These are phyloP conservation scores for Endocarpon pusillum DNA, from an alignment of 495 filamentous ascomycete genomes.

Conservation along the genomic window DNA sequence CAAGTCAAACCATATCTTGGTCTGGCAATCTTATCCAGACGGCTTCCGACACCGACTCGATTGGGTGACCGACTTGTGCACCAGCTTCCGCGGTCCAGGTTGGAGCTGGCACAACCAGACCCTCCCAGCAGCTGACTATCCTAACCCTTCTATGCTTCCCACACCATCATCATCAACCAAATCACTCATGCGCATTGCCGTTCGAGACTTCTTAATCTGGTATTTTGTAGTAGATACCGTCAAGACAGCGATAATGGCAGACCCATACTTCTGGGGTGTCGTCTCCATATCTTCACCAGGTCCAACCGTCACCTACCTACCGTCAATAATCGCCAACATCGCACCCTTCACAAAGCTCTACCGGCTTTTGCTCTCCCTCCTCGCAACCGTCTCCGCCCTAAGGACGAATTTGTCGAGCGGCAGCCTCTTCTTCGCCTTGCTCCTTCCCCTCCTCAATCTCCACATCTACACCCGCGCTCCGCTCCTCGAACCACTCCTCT, in stretches of 20 bases:
- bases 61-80: constrained; percentile 53
- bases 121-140: constrained; percentile 20
- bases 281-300: constrained; percentile 21
- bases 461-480: constrained; percentile 25
- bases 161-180: constrained; percentile 21
- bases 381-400: constrained; percentile 35
- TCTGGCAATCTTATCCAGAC: constrained; percentile 60
- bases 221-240: constrained; percentile 51
- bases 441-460: constrained; percentile 32
- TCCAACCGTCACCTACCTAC: constrained; percentile 24
- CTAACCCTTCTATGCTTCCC: no score
- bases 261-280: constrained; percentile 54
- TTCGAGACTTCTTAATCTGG: constrained; percentile 27
- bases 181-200: constrained; percentile 28
- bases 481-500: constrained; percentile 43
- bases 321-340: constrained; percentile 11
- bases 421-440: constrained; percentile 36
- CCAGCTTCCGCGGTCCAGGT: constrained; percentile 54
- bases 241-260: constrained; percentile 46
- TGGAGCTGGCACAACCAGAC: constrained; percentile 58
- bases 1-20: constrained; percentile 3
- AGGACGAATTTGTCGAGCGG: constrained; percentile 35
- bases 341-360: constrained; percentile 26
- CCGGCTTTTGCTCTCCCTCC: constrained; percentile 30
- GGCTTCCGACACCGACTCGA: constrained; percentile 43